phyloP scores from a whole-genome alignment of 805 yeast species.

The Naumovozyma castellii region DNA sequence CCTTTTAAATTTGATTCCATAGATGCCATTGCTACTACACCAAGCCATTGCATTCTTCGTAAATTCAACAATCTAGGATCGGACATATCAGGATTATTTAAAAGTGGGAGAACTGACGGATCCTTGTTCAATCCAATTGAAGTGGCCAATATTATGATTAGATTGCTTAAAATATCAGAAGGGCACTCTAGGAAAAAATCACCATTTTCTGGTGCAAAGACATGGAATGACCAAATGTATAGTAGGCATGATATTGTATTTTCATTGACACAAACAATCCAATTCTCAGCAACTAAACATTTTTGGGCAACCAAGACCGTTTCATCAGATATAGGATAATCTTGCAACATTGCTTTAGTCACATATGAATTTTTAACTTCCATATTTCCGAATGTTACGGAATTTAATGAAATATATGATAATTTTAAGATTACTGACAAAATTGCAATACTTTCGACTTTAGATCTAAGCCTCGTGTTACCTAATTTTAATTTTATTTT shows the following conservation, averaged over 20 bases:
- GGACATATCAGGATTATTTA: constrained; percentile 2
- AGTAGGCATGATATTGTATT: constrained; percentile 21
- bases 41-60: constrained; percentile 25
- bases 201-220: constrained; percentile 28
- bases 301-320: constrained; percentile 16
- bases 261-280: constrained; percentile 26
- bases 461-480: constrained; percentile 16
- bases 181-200: constrained; percentile 28
- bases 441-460: constrained; percentile 20
- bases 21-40: constrained; percentile 16
- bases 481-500: constrained; percentile 21
- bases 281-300: constrained; percentile 21
- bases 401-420: constrained; percentile 19
- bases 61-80: constrained; percentile 18
- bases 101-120: constrained; percentile 20
- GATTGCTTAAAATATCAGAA: constrained; percentile 23
- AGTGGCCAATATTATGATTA: constrained; percentile 20
- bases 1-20: constrained; percentile 25
- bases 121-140: constrained; percentile 29
- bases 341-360: constrained; percentile 11
- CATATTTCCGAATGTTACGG: constrained; percentile 9
- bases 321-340: constrained; percentile 20
- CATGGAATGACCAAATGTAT: constrained; percentile 28
- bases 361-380: constrained; percentile 4
- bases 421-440: constrained; percentile 21